These are phyloP conservation scores for Parastagonospora nodorum DNA, from an alignment of 2,329 filamentous ascomycete species.

Conservation along the genomic window DNA sequence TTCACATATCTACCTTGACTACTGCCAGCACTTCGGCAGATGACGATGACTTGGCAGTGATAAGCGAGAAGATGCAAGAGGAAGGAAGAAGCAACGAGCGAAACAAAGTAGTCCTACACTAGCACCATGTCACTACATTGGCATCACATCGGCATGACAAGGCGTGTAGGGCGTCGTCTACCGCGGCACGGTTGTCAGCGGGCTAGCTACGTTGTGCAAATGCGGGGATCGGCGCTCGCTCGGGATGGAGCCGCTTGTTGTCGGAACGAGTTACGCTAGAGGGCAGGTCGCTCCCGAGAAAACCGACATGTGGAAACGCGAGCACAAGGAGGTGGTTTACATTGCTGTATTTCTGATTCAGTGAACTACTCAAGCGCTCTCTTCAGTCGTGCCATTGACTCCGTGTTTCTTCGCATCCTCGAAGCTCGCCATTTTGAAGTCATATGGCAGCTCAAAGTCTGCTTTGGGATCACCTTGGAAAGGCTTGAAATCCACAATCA, in stretches of 20 bases:
- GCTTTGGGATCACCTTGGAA: conserved; percentile 58
- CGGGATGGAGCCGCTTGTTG: conserved; percentile 2
- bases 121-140: not conserved
- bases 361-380: conserved; percentile 17
- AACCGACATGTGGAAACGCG: not conserved
- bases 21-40: not conserved
- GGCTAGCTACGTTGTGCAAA: conserved; percentile 8
- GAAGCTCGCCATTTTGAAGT: conserved; percentile 53
- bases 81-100: not conserved
- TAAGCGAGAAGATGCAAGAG: not conserved
- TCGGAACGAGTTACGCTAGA: not conserved
- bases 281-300: not conserved
- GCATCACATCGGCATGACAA: conserved; percentile 1
- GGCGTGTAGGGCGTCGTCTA: conserved; percentile 9
- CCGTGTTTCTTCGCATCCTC: conserved; percentile 39
- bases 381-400: conserved; percentile 31
- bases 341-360: too few relatives aligned
- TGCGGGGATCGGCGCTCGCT: conserved; percentile 10
- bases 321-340: too few relatives aligned
- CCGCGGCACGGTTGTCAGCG: conserved; percentile 26
- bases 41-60: not conserved
- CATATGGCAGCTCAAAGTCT: conserved; percentile 59
- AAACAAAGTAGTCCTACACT: not conserved
- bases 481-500: conserved; percentile 63
- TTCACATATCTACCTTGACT: not conserved